A percentile compares a stretch with the other conserved stretches of the same genome.
Conservation (phyloP, 2,329 filamentous ascomycete species). For the Aspergillus hortae region DNA sequence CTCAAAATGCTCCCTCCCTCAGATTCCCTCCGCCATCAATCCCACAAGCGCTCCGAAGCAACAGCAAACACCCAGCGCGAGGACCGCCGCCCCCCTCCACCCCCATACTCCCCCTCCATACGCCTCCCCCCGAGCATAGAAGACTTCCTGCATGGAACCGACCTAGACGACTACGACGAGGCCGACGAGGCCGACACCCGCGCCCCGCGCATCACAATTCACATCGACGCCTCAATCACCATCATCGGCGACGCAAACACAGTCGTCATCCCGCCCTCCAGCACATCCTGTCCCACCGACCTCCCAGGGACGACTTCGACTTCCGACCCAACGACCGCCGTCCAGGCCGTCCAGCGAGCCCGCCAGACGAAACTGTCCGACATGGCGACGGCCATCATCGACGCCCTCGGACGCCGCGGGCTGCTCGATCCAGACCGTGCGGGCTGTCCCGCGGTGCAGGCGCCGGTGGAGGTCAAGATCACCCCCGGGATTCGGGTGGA, state of each 20-base stretch:
- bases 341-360: constrained; percentile 17
- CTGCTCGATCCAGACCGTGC: constrained; percentile 5
- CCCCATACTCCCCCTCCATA: constrained; percentile 19
- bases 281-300: not conserved
- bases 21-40: constrained; percentile 26
- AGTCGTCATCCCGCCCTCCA: constrained; percentile 21
- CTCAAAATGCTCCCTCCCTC: constrained; percentile 25
- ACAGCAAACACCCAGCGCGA: constrained; percentile 14
- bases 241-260: constrained; percentile 33
- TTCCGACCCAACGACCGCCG: constrained; percentile 2
- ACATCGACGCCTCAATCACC: constrained; percentile 34
- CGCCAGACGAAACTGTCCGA: constrained; percentile 23
- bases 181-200: constrained; percentile 7
- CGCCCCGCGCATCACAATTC: constrained; percentile 21
- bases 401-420: constrained; percentile 18
- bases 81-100: constrained; percentile 14
- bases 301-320: not conserved
- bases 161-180: constrained; percentile 15
- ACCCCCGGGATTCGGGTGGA: constrained; percentile 28
- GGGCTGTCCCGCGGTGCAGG: constrained; percentile 2
- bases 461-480: constrained; percentile 23
- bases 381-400: constrained; percentile 22
- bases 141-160: constrained; percentile 1
- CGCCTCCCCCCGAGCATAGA: not conserved
- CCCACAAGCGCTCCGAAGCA: constrained; percentile 24